phyloP scores from a whole-genome alignment of 2,329 filamentous ascomycete genomes.

The Apiospora phragmitis region DNA sequence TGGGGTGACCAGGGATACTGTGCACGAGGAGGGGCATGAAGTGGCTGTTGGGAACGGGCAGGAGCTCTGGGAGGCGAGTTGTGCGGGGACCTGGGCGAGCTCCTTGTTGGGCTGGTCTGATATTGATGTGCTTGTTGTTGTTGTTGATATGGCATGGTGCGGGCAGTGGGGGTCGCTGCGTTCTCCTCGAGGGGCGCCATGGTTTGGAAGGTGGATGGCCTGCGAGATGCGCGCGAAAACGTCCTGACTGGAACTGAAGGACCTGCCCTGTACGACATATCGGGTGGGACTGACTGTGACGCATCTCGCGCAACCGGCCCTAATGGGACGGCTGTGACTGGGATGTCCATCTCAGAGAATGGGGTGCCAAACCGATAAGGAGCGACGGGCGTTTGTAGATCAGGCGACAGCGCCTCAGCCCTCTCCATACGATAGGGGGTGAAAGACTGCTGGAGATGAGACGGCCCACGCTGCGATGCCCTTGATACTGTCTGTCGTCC shows the following conservation, averaged over 20 bases:
- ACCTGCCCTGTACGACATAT: constrained; percentile 75
- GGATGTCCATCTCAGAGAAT: constrained; percentile 87
- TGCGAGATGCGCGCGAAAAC: constrained; percentile 59
- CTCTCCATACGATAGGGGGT: constrained; percentile 54
- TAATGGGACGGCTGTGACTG: constrained; percentile 70
- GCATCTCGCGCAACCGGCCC: constrained; percentile 75
- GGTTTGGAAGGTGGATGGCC: constrained; percentile 68
- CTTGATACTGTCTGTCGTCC: constrained; percentile 29
- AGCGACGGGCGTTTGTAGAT: constrained; percentile 58
- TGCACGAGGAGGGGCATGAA: constrained; percentile 54
- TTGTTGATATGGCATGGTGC: constrained; percentile 22
- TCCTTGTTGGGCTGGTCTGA: constrained; percentile 29
- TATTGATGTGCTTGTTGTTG: not conserved
- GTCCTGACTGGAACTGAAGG: constrained; percentile 39
- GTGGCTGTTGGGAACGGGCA: constrained; percentile 39
- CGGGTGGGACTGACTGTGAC: constrained; percentile 89
- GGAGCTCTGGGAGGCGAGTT: constrained; percentile 34
- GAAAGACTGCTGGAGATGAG: constrained; percentile 35
- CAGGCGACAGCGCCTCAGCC: constrained; percentile 52
- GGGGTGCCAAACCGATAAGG: constrained; percentile 82
- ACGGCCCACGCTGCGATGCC: constrained; percentile 18
- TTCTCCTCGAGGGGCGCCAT: constrained; percentile 72
- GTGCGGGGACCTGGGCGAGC: constrained; percentile 36
- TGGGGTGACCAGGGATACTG: constrained; percentile 58
- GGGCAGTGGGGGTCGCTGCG: constrained; percentile 42